A percentile compares a stretch with the other conserved stretches of the same genome.
phyloP scores from a whole-genome alignment of 768 basidiomycete genomes.

The Tulasnella sp. region DNA sequence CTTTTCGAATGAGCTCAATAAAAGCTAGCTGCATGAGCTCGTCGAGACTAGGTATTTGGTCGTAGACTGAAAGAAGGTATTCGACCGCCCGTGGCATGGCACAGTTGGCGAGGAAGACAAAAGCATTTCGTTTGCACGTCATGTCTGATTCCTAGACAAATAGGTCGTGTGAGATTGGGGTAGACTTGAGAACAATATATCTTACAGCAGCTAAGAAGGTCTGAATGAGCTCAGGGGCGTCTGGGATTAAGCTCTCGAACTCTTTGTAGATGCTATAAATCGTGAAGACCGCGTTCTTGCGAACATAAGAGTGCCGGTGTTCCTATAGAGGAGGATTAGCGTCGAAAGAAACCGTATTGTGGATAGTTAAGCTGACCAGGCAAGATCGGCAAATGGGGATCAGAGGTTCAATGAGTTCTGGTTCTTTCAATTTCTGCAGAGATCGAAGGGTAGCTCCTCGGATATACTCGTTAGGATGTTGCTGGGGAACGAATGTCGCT shows the following conservation, averaged over 20 bases:
- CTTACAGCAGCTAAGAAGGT: slow-evolving; percentile 79
- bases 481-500: slow-evolving; percentile 40
- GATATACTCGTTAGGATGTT: slow-evolving; percentile 99
- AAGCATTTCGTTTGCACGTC: slow-evolving; percentile 94
- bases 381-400: slow-evolving; percentile 89
- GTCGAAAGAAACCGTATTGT: background rate
- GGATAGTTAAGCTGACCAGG: slow-evolving; percentile 38
- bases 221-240: slow-evolving; percentile 90
- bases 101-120: slow-evolving; percentile 80
- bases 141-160: slow-evolving; percentile 66
- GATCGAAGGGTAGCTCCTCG: slow-evolving; percentile 95
- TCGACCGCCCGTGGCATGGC: slow-evolving; percentile 88
- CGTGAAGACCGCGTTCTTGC: slow-evolving; percentile 97
- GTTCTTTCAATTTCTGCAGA: slow-evolving; percentile 91
- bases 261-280: slow-evolving; percentile 90
- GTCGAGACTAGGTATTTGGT: slow-evolving; percentile 72
- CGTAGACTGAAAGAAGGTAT: slow-evolving; percentile 79
- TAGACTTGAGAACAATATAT: background rate
- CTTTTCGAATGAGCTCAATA: slow-evolving; percentile 86
- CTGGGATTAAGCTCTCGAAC: slow-evolving; percentile 90
- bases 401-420: slow-evolving; percentile 90
- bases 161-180: background rate
- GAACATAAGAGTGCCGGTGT: slow-evolving; percentile 94
- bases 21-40: slow-evolving; percentile 93
- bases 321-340: slow-evolving; percentile 40